A percentile compares a stretch with the other conserved stretches of the same genome.
Evolutionary conservation across 2,329 filamentous ascomycete species (phyloP).

Genomic region (Aureobasidium subglaciale): DNA sequence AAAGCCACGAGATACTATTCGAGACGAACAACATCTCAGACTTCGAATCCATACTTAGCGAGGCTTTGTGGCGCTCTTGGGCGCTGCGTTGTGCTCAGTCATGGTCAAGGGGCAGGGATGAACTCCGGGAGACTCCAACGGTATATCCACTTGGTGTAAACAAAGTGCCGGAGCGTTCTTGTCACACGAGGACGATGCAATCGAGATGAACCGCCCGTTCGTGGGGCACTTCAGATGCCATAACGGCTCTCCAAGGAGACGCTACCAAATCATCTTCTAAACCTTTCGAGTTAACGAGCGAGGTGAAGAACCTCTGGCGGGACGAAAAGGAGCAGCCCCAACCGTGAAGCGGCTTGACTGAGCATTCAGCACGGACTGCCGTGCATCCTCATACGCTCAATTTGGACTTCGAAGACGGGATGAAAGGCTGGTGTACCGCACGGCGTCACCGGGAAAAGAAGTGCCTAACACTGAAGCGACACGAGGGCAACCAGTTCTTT

Average conservation of each 20-base stretch:
- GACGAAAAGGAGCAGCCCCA: background rate
- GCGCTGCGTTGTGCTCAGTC: background rate
- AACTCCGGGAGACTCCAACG: conserved; percentile 4
- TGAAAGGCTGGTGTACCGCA: background rate
- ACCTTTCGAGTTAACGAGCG: background rate
- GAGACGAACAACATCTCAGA: conserved; percentile 4
- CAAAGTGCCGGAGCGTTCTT: conserved; percentile 9
- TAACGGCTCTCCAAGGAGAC: background rate
- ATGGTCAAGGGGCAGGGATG: conserved; percentile 6
- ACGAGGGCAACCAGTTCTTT: background rate
- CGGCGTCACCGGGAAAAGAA: conserved; percentile 7
- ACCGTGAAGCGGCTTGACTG: background rate
- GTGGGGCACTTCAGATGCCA: background rate
- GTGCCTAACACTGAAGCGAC: background rate
- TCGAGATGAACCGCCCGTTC: conserved; percentile 3
- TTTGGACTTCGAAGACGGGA: background rate
- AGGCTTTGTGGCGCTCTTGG: conserved; percentile 1
- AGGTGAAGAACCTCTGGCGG: background rate
- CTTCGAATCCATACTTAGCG: background rate
- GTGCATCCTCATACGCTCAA: background rate
- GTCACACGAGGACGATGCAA: conserved; percentile 7
- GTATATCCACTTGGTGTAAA: conserved; percentile 6
- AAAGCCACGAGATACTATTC: conserved; percentile 3
- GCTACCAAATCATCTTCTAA: background rate
- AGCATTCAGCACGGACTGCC: conserved; percentile 1